A percentile compares a stretch with the other conserved stretches of the same genome.
Conservation (phyloP, 1,139 yeast genomes). For the Nakaseomyces nivariensis region DNA sequence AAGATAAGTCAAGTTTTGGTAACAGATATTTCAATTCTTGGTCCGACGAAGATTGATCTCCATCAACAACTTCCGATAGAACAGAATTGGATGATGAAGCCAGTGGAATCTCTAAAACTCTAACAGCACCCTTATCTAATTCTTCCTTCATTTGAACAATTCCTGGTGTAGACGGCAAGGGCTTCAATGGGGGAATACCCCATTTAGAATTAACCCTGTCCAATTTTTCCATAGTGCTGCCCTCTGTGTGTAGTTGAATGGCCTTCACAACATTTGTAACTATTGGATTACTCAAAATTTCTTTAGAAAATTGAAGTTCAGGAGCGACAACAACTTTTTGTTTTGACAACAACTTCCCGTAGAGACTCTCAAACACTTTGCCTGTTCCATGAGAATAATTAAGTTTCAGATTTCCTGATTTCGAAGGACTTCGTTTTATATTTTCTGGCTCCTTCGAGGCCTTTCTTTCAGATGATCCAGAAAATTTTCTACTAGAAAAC, state of each 20-base stretch:
- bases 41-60: background rate
- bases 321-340: conserved; percentile 3
- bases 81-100: conserved; percentile 1
- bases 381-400: background rate
- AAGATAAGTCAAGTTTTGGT: background rate
- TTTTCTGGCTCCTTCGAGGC: background rate
- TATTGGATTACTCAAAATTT: background rate
- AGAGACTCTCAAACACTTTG: background rate
- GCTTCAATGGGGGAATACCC: conserved; percentile 6
- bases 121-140: background rate
- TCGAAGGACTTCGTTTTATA: background rate
- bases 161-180: background rate
- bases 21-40: background rate
- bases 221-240: background rate
- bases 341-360: background rate
- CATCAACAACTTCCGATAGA: background rate
- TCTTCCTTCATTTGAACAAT: conserved; percentile 1
- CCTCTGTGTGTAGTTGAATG: conserved; percentile 1
- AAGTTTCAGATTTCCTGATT: background rate
- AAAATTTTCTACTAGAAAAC: background rate
- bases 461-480: background rate
- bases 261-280: conserved; percentile 2
- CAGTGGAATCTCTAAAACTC: background rate
- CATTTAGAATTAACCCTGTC: conserved; percentile 7
- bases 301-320: conserved; percentile 4